Conservation (phyloP, 2,329 filamentous ascomycete species). For the Botrytis aclada region DNA sequence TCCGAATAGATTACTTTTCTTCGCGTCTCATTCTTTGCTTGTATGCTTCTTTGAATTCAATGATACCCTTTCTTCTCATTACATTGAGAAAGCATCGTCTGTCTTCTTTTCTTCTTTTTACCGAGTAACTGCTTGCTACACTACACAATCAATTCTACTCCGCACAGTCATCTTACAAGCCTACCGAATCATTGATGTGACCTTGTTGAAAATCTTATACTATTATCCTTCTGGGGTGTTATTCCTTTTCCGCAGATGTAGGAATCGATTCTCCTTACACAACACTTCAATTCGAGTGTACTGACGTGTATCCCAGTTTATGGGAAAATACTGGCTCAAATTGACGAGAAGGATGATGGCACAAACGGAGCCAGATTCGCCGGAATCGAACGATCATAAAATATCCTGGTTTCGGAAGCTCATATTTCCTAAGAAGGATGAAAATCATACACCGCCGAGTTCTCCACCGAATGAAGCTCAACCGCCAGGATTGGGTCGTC, state of each 20-base stretch:
- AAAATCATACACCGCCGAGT: constrained; percentile 22
- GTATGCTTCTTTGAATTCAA: constrained; percentile 27
- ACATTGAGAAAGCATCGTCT: constrained; percentile 30
- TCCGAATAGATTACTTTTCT: background rate
- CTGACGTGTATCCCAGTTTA: constrained; percentile 13
- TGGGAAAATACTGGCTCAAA: constrained; percentile 13
- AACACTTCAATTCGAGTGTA: background rate
- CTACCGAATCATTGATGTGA: constrained; percentile 23
- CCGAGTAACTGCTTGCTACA: constrained; percentile 33
- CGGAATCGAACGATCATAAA: constrained; percentile 34
- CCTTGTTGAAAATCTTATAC: background rate
- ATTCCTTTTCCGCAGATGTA: constrained; percentile 10
- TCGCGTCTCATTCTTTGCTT: background rate
- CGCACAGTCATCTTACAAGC: constrained; percentile 23
- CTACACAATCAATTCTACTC: constrained; percentile 23
- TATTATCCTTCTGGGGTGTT: background rate
- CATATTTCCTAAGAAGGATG: constrained; percentile 35
- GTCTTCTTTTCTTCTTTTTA: constrained; percentile 28
- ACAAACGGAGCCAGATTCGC: constrained; percentile 31
- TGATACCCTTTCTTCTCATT: constrained; percentile 28
- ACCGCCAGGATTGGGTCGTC: constrained; percentile 33
- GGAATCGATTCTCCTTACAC: constrained; percentile 10
- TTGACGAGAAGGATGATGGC: constrained; percentile 9
- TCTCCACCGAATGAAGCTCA: constrained; percentile 24
- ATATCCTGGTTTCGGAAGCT: constrained; percentile 36